Base-by-base conservation (phyloP, 1,139 yeast genomes). In the Ogataea hybrid region DNA sequence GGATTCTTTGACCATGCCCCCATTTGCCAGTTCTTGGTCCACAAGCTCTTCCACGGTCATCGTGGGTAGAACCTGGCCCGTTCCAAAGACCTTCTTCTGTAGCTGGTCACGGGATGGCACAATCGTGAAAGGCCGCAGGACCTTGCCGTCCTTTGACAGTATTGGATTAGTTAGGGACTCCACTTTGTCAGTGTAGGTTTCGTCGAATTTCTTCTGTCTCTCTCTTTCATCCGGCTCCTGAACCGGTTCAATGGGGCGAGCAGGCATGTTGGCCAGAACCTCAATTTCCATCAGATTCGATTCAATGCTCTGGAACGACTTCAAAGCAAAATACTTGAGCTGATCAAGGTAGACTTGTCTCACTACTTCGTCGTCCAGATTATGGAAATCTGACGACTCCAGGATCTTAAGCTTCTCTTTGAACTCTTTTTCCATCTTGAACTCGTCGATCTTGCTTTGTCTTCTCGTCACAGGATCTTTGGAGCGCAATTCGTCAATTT, bases 21-120 rank as follows among this genome's bases (percentile, higher is more conserved):
- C 97, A 54, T 85, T 80, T 12, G 81, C 81, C 53, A 85, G 69
- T 59, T 92, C 98, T 54, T 86, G 81, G 41, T 89, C 95, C 41
- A 92, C 70, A 50, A 85, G 84, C 55, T 92, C 97, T 51, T 92
- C 98, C 0, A 94, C 92, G 0, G 96, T 71, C 95, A 94, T 88
- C 0, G 97, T 87, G 1, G 99, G 99, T 29, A 92, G 70, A 28
- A 77, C 81, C 63, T 92, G 97, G 0, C 97, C 98, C 2, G 95
- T 87, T 1, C 97, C 97, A 57, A 78, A 81, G 0, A 90, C 96
- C 52, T 81, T 78, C 21, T 70, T 67, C 44, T 73, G 70, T 17
- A 87, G 54, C 34, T 81, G 77, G 20, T 80, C 76, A 41, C 85
- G 71, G 10, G 70, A 65, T 5, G 80, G 69, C 6, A 88, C 79